These are phyloP conservation scores for Mortierella sp. DNA, from an alignment of 371 early-diverging fungal genomes.

Conservation along the genomic window DNA sequence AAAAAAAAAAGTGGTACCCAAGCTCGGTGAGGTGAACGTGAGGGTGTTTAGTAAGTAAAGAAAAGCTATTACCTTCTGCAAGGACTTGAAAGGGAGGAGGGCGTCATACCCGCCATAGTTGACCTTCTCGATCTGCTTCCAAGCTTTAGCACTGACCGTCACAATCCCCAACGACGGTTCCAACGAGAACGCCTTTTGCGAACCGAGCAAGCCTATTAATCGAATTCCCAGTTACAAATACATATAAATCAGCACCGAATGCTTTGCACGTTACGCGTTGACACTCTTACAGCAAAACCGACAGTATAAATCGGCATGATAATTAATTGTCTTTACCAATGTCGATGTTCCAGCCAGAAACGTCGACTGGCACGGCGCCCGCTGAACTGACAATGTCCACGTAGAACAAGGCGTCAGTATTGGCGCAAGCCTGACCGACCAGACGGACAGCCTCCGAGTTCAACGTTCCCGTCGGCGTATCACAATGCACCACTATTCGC, in stretches of 20 bases:
- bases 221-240: too few relatives aligned
- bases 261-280: too few relatives aligned
- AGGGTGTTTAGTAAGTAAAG: neutral
- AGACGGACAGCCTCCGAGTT: constrained; percentile 42
- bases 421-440: constrained; percentile 36
- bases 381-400: constrained; percentile 53
- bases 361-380: constrained; percentile 43
- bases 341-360: constrained; percentile 52
- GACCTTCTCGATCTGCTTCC: constrained; percentile 56
- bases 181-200: constrained; percentile 51
- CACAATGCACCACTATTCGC: constrained; percentile 51
- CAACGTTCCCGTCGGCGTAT: constrained; percentile 52
- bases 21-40: too few relatives aligned
- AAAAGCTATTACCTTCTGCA: constrained; percentile 13
- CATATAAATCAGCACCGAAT: neutral
- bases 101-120: constrained; percentile 53
- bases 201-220: constrained; percentile 37
- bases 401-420: constrained; percentile 36
- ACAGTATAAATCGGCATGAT: neutral
- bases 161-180: constrained; percentile 49
- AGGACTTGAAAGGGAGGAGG: constrained; percentile 38
- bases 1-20: neutral
- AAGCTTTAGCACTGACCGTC: constrained; percentile 50
- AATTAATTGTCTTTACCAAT: constrained; percentile 26
- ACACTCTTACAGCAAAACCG: too few relatives aligned